These are phyloP conservation scores for Xylaria intraflava DNA, from an alignment of 495 filamentous ascomycete genomes.

Conservation along the genomic window DNA sequence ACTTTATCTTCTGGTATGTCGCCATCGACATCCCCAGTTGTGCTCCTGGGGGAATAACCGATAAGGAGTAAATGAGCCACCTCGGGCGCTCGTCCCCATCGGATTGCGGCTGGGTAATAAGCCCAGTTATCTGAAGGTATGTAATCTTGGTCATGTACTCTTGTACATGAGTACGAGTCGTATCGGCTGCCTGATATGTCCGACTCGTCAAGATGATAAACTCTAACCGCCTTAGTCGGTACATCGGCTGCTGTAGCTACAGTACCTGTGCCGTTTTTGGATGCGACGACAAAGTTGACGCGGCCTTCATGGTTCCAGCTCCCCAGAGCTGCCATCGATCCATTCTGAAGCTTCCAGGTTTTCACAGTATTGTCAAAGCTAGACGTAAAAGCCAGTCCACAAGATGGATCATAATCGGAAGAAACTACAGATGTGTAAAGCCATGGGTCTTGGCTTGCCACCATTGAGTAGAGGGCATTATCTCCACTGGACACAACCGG, in stretches of 20 bases:
- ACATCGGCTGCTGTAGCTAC: slow-evolving; percentile 50
- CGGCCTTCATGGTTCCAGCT: slow-evolving; percentile 58
- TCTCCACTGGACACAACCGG: slow-evolving; percentile 44
- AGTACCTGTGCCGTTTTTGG: slow-evolving; percentile 33
- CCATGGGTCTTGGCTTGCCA: slow-evolving; percentile 57
- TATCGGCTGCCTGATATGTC: slow-evolving; percentile 25
- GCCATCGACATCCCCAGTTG: slow-evolving; percentile 39
- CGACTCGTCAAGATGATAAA: slow-evolving; percentile 37
- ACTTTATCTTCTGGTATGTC: slow-evolving; percentile 48
- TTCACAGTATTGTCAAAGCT: slow-evolving; percentile 79
- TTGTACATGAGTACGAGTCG: slow-evolving; percentile 39
- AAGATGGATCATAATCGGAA: slow-evolving; percentile 59
- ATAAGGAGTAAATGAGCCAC: slow-evolving; percentile 60
- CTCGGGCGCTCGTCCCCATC: slow-evolving; percentile 54
- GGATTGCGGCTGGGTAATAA: slow-evolving; percentile 64
- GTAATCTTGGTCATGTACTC: slow-evolving; percentile 38
- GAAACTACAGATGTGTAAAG: slow-evolving; percentile 72
- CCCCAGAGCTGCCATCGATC: slow-evolving; percentile 35
- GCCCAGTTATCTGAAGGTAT: slow-evolving; percentile 45
- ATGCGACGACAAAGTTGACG: slow-evolving; percentile 65
- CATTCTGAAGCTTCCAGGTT: slow-evolving; percentile 54
- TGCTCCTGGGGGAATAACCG: slow-evolving; percentile 62
- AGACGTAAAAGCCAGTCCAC: slow-evolving; percentile 60
- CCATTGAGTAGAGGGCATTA: slow-evolving; percentile 52
- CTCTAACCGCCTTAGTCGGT: slow-evolving; percentile 38